Conservation (phyloP, 1,284 basidiomycete genomes). For the Vanrija sp. region DNA sequence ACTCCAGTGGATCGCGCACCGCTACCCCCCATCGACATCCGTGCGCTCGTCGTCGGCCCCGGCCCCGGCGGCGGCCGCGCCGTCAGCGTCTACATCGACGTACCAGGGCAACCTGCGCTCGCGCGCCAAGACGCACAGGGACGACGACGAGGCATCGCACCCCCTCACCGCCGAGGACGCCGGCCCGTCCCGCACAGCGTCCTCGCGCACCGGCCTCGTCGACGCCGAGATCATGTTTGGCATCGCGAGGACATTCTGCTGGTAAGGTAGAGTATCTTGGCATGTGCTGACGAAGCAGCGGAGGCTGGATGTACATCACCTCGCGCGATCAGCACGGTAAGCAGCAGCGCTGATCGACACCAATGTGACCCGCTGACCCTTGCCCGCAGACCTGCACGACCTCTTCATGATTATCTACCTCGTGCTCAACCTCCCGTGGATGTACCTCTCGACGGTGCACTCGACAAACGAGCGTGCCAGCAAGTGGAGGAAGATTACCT, state of each 20-base stretch:
- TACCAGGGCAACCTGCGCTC: background rate
- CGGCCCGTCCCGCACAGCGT: background rate
- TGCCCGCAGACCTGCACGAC: conserved; percentile 65
- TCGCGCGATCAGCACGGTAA: conserved; percentile 46
- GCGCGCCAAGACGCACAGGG: conserved; percentile 1
- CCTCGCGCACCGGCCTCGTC: conserved; percentile 1
- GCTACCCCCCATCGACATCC: conserved; percentile 19
- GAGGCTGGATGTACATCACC: conserved; percentile 88
- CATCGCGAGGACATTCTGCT: conserved; percentile 71
- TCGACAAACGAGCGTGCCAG: conserved; percentile 11
- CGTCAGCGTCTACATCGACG: background rate
- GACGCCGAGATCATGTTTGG: conserved; percentile 60
- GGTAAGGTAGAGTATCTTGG: conserved; percentile 42
- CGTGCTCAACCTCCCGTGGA: conserved; percentile 79
- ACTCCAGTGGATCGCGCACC: conserved; percentile 65
- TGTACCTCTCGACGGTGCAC: conserved; percentile 65
- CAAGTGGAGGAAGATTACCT: conserved; percentile 6
- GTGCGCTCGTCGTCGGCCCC: background rate
- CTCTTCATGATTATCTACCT: conserved; percentile 84
- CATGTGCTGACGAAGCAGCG: conserved; percentile 26
- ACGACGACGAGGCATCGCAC: background rate
- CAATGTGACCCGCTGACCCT: background rate
- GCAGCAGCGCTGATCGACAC: background rate
- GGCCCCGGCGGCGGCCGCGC: background rate
- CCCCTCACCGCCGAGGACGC: background rate